Percentiles rank a stretch among this genome's conserved stretches.
Evolutionary conservation across 768 basidiomycete species (phyloP).

Genomic region (Kondoa subrosea): DNA sequence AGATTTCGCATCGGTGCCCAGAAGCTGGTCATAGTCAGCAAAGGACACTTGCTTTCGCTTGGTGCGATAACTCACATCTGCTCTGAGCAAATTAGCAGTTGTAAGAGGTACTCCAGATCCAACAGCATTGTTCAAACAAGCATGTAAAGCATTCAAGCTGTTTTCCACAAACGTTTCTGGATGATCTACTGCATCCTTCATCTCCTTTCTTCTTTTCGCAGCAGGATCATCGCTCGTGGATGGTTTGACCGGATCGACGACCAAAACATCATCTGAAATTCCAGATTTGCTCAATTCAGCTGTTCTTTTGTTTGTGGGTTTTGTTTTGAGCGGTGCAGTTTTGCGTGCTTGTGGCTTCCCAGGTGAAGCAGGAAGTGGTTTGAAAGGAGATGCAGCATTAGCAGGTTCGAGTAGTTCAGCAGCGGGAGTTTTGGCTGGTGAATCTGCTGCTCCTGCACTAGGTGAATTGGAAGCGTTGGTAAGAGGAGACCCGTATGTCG

Average conservation of each 20-base stretch:
- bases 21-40: background rate
- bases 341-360: background rate
- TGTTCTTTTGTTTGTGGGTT: background rate
- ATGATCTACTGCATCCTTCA: background rate
- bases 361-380: background rate
- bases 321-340: background rate
- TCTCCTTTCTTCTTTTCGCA: background rate
- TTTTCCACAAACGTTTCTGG: background rate
- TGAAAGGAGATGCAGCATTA: background rate
- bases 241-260: too few relatives aligned
- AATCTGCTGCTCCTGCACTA: background rate
- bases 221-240: background rate
- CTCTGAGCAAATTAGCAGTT: background rate
- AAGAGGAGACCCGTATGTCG: background rate
- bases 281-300: background rate
- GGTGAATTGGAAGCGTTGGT: background rate
- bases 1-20: background rate
- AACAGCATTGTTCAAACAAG: background rate
- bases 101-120: background rate
- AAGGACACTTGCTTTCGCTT: background rate
- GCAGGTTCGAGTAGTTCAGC: background rate
- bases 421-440: background rate
- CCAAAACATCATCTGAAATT: too few relatives aligned
- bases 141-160: background rate
- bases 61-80: background rate